phyloP scores from a whole-genome alignment of 306 rosid species.

The Gastrolobium villosum region DNA sequence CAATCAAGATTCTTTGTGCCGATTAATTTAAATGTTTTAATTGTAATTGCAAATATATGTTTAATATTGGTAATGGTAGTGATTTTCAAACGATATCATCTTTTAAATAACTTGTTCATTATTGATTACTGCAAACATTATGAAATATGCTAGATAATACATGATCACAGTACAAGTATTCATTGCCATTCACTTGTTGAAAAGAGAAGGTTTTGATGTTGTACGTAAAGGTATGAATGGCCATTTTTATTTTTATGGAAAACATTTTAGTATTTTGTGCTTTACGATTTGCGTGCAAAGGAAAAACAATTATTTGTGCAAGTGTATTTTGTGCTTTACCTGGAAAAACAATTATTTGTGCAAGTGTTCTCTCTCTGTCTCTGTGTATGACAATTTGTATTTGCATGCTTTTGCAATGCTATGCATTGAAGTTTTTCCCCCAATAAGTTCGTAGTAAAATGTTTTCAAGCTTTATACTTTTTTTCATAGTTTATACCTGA shows the following conservation, averaged over 20 bases:
- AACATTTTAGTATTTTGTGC: constrained; percentile 1
- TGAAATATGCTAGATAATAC: constrained; percentile 3
- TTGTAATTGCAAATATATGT: neutral
- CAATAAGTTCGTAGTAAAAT: neutral
- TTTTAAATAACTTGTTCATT: neutral
- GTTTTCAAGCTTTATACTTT: neutral
- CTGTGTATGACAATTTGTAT: neutral
- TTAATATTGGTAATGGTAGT: neutral
- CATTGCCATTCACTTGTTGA: neutral
- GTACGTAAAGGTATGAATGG: neutral
- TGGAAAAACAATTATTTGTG: neutral
- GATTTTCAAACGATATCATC: neutral
- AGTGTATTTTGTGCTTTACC: neutral
- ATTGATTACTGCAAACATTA: neutral
- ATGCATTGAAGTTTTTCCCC: no score
- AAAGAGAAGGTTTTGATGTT: neutral
- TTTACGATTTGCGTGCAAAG: no score
- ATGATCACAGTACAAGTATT: neutral
- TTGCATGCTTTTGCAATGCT: no score
- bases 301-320: neutral
- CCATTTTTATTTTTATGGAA: constrained; percentile 4
- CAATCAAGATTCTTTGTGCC: neutral
- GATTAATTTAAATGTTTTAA: neutral
- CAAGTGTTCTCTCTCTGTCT: neutral
- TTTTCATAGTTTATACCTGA: neutral